Base-by-base conservation (phyloP, 2,329 filamentous ascomycete species). In the Tolypocladium amazonense region DNA sequence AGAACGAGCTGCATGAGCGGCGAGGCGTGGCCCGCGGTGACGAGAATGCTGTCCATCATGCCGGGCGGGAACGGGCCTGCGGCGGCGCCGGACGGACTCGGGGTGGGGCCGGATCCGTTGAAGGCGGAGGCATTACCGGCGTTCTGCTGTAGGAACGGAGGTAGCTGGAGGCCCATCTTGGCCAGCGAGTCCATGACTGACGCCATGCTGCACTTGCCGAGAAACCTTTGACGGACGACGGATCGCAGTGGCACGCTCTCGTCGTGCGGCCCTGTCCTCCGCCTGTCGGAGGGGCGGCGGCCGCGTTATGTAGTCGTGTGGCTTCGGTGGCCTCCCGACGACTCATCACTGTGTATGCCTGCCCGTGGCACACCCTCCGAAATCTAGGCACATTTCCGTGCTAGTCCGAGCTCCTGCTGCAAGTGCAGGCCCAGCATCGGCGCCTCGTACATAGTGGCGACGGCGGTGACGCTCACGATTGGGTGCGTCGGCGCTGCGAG, bases 41-140 rank as follows among this genome's bases (percentile, higher is more conserved):
- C 71, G 18, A 81, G 71, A 53, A 82, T 68, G n/a, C 67, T 75
- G 62, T 81, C 77, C 64, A 78, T 64, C 33, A 79, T 67, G 59
- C 69, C 69, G 3, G 65, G 58, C 6, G 71, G 67, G 20, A 72
- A 68, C 7, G 63, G 39, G 11, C 41, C 52, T n/a, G 38, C 39
- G 50, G 33, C 23, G 23, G 57, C 14, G 23, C 37, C 53, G 12
- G 61, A 25, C 6, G 54, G 20, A 18, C 47, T 41, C 11, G 57
- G 53, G 50, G 70, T 68, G n/a, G 56, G 20, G 55, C 47, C 47
- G 47, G 54, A 53, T 11, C 58, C 62, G 59, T 71, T 70, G 25
- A 58, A 58, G n/a, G 62, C 59, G 25, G 61, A 61, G 41, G 60
- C 50, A 56, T 68, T 69, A 25, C 55, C 57, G 38, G 62, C 63